Percentiles rank a stretch among this genome's conserved stretches.
Evolutionary conservation across 768 basidiomycete genomes (phyloP).

Genomic region (Trametes maxima): DNA sequence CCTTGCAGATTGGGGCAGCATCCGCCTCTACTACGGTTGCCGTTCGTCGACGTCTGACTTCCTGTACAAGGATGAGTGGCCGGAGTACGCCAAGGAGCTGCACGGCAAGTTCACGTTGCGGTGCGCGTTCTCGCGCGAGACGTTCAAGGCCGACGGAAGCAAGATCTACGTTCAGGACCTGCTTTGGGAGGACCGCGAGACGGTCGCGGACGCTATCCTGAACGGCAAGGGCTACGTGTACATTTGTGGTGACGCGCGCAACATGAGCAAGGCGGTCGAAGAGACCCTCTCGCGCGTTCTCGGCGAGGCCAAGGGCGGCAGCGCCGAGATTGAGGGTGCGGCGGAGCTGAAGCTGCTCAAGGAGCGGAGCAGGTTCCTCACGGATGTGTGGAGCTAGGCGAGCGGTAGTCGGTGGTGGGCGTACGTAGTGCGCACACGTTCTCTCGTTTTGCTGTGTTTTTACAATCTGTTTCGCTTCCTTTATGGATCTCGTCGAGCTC

Average conservation of each 20-base stretch:
- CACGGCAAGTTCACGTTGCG: conserved; percentile 91
- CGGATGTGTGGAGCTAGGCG: conserved; percentile 72
- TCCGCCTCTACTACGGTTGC: conserved; percentile 96
- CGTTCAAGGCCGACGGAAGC: conserved; percentile 85
- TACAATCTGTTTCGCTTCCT: not conserved
- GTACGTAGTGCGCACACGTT: too few species aligned
- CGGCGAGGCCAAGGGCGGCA: conserved; percentile 93
- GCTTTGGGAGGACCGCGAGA: conserved; percentile 83
- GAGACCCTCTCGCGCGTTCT: conserved; percentile 82
- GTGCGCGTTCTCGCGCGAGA: conserved; percentile 88
- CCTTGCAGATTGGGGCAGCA: conserved; percentile 92
- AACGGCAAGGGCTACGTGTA: conserved; percentile 97
- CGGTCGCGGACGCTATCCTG: conserved; percentile 85
- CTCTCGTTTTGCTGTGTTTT: not conserved
- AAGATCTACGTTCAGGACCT: conserved; percentile 99
- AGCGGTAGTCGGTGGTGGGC: too few species aligned
- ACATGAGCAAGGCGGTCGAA: conserved; percentile 95
- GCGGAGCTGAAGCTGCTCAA: conserved; percentile 95
- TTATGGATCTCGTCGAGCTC: conserved; percentile 9
- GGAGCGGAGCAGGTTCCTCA: conserved; percentile 84
- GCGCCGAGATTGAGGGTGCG: conserved; percentile 81
- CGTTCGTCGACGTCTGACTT: conserved; percentile 88
- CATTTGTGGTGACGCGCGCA: conserved; percentile 95
- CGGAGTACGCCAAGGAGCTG: conserved; percentile 80
- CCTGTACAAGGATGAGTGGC: conserved; percentile 96